A percentile compares a stretch with the other conserved stretches of the same genome.
These are phyloP conservation scores for Penicillium coffeae DNA, from an alignment of 495 filamentous ascomycete species.

Conservation along the genomic window DNA sequence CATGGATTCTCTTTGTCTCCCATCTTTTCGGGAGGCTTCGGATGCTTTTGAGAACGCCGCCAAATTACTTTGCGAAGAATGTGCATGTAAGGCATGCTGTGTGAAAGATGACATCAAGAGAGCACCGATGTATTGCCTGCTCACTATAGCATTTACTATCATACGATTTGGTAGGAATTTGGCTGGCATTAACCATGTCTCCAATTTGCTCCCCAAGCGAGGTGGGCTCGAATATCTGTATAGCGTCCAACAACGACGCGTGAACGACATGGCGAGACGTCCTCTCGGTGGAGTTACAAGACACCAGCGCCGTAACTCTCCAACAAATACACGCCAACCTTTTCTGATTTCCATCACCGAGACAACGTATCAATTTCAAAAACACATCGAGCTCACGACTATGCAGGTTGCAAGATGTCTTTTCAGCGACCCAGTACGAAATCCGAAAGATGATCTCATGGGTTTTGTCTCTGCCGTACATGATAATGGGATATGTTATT, in stretches of 20 bases:
- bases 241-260: background rate
- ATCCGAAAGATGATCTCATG: background rate
- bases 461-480: background rate
- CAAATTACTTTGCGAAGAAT: background rate
- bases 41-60: background rate
- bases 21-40: background rate
- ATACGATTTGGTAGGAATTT: background rate
- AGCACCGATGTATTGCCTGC: background rate
- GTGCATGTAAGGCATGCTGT: background rate
- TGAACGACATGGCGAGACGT: background rate
- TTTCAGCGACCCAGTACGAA: background rate
- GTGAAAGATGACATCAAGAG: background rate
- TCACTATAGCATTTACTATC: background rate
- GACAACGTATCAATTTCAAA: background rate
- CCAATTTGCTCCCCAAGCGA: background rate
- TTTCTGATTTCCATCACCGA: background rate
- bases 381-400: background rate
- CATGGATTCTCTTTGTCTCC: background rate
- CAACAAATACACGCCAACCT: background rate
- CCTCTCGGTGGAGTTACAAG: too few species aligned
- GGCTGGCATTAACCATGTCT: background rate
- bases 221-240: background rate
- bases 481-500: background rate
- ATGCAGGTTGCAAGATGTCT: background rate
- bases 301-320: too few species aligned